Conservation (phyloP, 2,329 filamentous ascomycete species). For the Graphium sp. region DNA sequence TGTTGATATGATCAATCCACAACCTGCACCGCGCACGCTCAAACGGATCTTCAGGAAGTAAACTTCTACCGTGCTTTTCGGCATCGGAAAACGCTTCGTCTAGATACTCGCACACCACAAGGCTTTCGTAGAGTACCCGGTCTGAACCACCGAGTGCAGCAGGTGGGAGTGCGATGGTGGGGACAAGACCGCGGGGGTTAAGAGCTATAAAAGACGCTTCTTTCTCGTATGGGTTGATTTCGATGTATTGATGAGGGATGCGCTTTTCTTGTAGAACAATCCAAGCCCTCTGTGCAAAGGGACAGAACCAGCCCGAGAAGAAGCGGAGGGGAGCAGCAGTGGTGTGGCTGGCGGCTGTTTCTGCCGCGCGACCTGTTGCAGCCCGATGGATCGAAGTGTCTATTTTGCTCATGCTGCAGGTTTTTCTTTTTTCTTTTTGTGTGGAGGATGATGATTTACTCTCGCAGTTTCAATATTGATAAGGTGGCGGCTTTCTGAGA, state of each 20-base stretch:
- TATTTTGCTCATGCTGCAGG: slow-evolving; percentile 21
- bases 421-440: background rate
- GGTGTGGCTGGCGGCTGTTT: slow-evolving; percentile 25
- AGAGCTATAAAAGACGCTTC: slow-evolving; percentile 47
- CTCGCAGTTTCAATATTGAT: too few relatives aligned
- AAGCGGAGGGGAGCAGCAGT: slow-evolving; percentile 39
- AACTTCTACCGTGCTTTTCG: slow-evolving; percentile 18
- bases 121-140: slow-evolving; percentile 56
- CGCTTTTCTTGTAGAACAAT: slow-evolving; percentile 57
- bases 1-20: slow-evolving; percentile 59
- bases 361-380: slow-evolving; percentile 30
- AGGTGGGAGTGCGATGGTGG: slow-evolving; percentile 40
- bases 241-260: slow-evolving; percentile 54
- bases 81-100: slow-evolving; percentile 49
- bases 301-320: slow-evolving; percentile 63
- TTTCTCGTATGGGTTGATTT: slow-evolving; percentile 68
- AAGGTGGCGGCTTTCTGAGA: too few relatives aligned
- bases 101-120: slow-evolving; percentile 58
- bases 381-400: slow-evolving; percentile 29
- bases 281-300: slow-evolving; percentile 55
- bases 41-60: slow-evolving; percentile 47
- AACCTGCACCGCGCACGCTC: slow-evolving; percentile 47
- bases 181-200: slow-evolving; percentile 58
- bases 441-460: too few relatives aligned
- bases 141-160: slow-evolving; percentile 12